Base-by-base conservation (phyloP, 192 early-diverging fungal species). In the Spizellomyces sp. region DNA sequence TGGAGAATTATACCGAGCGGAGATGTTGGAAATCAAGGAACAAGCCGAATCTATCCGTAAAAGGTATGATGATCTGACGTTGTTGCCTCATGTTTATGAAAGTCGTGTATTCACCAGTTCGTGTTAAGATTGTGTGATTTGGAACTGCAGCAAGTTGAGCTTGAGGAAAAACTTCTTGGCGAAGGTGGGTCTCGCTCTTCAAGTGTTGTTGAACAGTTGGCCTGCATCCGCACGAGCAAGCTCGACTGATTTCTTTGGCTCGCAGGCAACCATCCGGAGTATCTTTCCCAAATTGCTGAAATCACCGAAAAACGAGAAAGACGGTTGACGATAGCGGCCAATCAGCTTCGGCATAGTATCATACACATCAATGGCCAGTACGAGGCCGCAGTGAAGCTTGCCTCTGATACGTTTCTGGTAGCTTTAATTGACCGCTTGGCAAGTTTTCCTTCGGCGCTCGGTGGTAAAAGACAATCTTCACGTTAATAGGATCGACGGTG, bases 371-470 rank as follows among this genome's bases (percentile, higher is more conserved):
- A 54, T 54, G 4, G 14, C 12, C 50, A 54, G 17, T 54, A 54
- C 4, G 14, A 54, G 50, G 50, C 14, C 14, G 12, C 50, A n/a
- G 50, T 54, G 14, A 54, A 54, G 17, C 17, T 54, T 12, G 50
- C 50, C 50, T n/a, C 12, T n/a, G 50, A 54, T 19, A 54, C 50
- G 14, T 54, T 54, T 54, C 50, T 54, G 50, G 50, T 54, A 54
- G 17, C 27, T 36, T 36, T 36, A 36, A 36, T 36, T 36, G 27
- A 36, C 27, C 27, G 27, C 27, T 36, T 36, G 27, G 27, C 27
- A 36, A 36, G 27, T 3, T 36, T 36, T 36, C 3, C 3, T 36
- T 36, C 27, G 27, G 27, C 27, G 27, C 27, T 36, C 27, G 3
- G 0, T 36, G 3, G 3, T 36, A 3, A n/a, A n/a, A 36, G 27